These are phyloP conservation scores for Narthecium ossifragum DNA, from an alignment of 106 monocot species.

Conservation along the genomic window DNA sequence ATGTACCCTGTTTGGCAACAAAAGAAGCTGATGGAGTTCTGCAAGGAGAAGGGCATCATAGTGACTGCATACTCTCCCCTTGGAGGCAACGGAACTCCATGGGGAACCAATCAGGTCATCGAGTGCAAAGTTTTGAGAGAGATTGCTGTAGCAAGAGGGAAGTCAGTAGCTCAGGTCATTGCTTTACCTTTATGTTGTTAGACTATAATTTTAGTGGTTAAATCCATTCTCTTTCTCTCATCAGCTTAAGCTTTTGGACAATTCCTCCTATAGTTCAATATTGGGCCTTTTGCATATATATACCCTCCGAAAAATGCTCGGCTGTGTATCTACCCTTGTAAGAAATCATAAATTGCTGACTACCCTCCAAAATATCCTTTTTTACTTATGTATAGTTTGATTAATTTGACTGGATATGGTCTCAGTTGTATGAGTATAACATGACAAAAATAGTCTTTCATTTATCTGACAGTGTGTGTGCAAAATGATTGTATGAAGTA, in stretches of 20 bases:
- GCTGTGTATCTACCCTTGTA: too few relatives aligned
- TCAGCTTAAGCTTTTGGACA: not conserved
- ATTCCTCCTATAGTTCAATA: not conserved
- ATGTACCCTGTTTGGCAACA: conserved; percentile 38
- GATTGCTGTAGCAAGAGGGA: conserved; percentile 23
- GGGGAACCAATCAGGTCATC: conserved; percentile 6
- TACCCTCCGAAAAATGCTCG: not conserved
- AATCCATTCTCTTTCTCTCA: too few relatives aligned
- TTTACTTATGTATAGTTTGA: too few relatives aligned
- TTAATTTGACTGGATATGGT: too few relatives aligned
- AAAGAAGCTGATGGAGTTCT: conserved; percentile 25
- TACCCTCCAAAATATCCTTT: too few relatives aligned
- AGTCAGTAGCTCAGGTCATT: conserved; percentile 28
- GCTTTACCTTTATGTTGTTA: not conserved
- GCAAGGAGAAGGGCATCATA: conserved; percentile 21
- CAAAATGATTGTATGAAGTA: too few relatives aligned
- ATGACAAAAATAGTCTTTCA: too few relatives aligned
- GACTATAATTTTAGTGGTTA: too few relatives aligned
- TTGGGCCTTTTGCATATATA: not conserved
- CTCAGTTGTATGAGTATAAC: too few relatives aligned
- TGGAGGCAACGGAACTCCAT: conserved; percentile 4
- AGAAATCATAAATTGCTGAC: too few relatives aligned
- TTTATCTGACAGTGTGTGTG: too few relatives aligned
- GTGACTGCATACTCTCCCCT: conserved; percentile 29
- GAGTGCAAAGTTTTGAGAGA: conserved; percentile 7